Percentiles rank a stretch among this genome's conserved stretches.
Evolutionary conservation across 441 rosid species (phyloP).

Genomic region (Gossypium schwendimanii): DNA sequence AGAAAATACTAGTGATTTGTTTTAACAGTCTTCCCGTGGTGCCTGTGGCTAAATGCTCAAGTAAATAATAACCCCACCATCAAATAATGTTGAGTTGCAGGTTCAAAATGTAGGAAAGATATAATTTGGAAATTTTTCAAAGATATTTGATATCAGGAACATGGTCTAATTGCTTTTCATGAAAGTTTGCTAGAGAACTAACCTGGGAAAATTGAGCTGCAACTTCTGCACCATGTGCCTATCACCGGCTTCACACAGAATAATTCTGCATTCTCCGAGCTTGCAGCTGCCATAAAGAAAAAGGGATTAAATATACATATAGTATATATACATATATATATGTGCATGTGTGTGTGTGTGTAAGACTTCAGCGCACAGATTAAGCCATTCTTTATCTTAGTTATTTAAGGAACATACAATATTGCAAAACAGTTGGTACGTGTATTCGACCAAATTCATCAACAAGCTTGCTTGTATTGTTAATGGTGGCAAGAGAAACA

Average conservation of each 20-base stretch:
- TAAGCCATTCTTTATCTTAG: neutral
- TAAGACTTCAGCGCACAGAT: neutral
- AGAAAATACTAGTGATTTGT: neutral
- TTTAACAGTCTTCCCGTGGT: neutral
- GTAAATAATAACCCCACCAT: neutral
- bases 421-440: neutral
- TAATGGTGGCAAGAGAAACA: neutral
- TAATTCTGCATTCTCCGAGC: slow-evolving; percentile 87
- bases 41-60: neutral
- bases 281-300: slow-evolving; percentile 50
- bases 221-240: slow-evolving; percentile 82
- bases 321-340: too few relatives aligned
- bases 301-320: neutral
- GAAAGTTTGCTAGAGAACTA: slow-evolving; percentile 4
- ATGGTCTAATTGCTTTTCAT: neutral
- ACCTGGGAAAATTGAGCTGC: slow-evolving; percentile 96
- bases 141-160: neutral
- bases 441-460: neutral
- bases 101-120: neutral
- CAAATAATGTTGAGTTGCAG: neutral
- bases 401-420: neutral
- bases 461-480: neutral
- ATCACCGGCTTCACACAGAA: slow-evolving; percentile 76
- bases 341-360: too few relatives aligned
- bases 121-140: neutral